Evolutionary conservation across 2,329 filamentous ascomycete species (phyloP), one percentile per base, ranked within the genome.

Genomic region (Fusarium falciforme): DNA sequence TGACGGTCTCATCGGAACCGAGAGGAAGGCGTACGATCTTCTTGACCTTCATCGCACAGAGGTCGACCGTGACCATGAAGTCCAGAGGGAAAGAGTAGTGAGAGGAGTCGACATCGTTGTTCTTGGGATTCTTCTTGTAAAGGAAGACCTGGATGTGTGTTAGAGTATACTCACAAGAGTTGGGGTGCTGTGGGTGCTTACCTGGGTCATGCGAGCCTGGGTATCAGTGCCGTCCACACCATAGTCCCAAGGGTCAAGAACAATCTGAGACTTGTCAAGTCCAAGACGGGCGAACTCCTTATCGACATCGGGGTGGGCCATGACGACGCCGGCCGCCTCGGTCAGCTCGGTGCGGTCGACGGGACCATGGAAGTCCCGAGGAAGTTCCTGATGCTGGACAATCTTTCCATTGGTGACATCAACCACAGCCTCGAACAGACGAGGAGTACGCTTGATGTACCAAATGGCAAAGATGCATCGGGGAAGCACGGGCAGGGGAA

Each of bases 161-260:
- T 40, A 58, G 55, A 40, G 10, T 2, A 27, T 27, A 2, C 17
- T 11, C 8, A 17, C 1, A 20, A 58, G 16, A 27, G 2, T 16
- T 12, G 6, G 3, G 33, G 10, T 36, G 22, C 8, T 29, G 1
- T 36, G 16, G 31, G 8, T 52, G 27, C 47, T 36, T 65, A 68
- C 68, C 35, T 71, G 66, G 20, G 61, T 62, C 58, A 61, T 71
- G 38, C 68, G 57, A 7, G 20, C 29, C 9, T 71, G 68, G 4
- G 66, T 71, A 22, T 68, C 66, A 31, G 31, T 61, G 1, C 66
- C 66, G 40, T 71, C 68, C 3, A 71, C 68, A 10, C 66, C 68
- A 59, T 66, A 68, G 12, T 71, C 68, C 66, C 66, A 71, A 12
- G 68, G 66, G 31, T 71, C 68, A 25, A 61, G 68, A 1, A 71